phyloP scores from a whole-genome alignment of 163 green algal species.

The Coccomyxa subellipsoidea region DNA sequence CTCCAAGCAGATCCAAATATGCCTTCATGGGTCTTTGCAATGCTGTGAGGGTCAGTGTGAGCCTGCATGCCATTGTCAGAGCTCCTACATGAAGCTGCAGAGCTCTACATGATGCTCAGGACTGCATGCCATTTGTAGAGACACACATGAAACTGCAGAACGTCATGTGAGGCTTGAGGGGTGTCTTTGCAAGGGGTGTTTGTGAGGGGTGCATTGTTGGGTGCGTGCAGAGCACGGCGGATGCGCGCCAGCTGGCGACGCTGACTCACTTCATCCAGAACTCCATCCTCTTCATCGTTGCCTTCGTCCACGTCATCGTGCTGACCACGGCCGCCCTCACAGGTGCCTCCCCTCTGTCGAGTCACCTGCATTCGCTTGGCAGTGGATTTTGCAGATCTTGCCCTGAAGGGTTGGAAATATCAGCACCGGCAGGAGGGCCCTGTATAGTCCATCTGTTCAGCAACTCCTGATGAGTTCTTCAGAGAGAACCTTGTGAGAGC shows the following conservation, averaged over 20 bases:
- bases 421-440: background rate
- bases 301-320: background rate
- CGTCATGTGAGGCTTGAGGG: no score
- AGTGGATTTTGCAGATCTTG: background rate
- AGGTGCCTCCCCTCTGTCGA: background rate
- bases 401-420: background rate
- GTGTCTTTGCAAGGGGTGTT: no score
- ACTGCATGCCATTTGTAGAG: no score
- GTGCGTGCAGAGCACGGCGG: background rate
- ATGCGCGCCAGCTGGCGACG: background rate
- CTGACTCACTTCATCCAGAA: constrained; percentile 7
- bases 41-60: no score
- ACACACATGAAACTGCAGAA: no score
- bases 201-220: background rate
- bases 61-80: no score
- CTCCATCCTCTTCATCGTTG: background rate
- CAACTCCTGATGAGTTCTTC: background rate
- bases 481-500: no score
- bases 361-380: background rate
- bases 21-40: background rate
- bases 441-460: background rate
- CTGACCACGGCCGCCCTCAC: background rate
- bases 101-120: no score
- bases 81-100: no score
- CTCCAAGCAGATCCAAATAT: background rate